These are phyloP conservation scores for Zygoascus bituminiphila DNA, from an alignment of 805 yeast genomes.

Conservation along the genomic window DNA sequence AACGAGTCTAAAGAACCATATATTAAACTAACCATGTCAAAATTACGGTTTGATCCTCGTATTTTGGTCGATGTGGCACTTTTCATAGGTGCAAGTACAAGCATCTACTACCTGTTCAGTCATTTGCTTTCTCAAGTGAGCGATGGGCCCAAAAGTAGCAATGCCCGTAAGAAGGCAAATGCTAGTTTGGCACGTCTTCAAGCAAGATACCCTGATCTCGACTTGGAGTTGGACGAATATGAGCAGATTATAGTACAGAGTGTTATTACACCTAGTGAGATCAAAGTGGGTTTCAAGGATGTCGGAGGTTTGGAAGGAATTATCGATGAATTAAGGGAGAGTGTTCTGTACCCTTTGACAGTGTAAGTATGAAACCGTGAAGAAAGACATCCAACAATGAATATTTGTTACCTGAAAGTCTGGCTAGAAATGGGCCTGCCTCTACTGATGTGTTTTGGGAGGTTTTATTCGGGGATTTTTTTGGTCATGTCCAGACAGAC, in stretches of 20 bases:
- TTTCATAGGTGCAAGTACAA: conserved; percentile 55
- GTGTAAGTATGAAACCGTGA: conserved; percentile 17
- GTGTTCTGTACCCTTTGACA: conserved; percentile 80
- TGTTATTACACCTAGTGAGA: conserved; percentile 78
- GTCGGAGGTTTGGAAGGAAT: conserved; percentile 84
- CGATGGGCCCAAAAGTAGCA: conserved; percentile 41
- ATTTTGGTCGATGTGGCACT: conserved; percentile 39
- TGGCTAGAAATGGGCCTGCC: too few relatives aligned
- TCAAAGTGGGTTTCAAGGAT: conserved; percentile 65
- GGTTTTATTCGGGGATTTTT: too few relatives aligned
- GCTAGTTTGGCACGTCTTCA: conserved; percentile 51
- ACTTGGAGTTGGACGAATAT: conserved; percentile 52
- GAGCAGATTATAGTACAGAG: conserved; percentile 71
- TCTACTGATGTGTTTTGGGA: too few relatives aligned
- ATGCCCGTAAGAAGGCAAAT: conserved; percentile 52
- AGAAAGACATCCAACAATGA: too few relatives aligned
- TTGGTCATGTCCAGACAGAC: too few relatives aligned
- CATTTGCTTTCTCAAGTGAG: conserved; percentile 38
- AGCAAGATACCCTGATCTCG: conserved; percentile 48
- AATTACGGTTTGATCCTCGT: conserved; percentile 18
- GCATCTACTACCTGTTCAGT: conserved; percentile 55
- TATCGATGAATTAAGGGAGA: conserved; percentile 77
- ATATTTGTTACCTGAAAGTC: too few relatives aligned
- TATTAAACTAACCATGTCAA: conserved; percentile 2
- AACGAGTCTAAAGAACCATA: background rate